Conservation (phyloP, 495 filamentous ascomycete species). For the Podospora sp. region DNA sequence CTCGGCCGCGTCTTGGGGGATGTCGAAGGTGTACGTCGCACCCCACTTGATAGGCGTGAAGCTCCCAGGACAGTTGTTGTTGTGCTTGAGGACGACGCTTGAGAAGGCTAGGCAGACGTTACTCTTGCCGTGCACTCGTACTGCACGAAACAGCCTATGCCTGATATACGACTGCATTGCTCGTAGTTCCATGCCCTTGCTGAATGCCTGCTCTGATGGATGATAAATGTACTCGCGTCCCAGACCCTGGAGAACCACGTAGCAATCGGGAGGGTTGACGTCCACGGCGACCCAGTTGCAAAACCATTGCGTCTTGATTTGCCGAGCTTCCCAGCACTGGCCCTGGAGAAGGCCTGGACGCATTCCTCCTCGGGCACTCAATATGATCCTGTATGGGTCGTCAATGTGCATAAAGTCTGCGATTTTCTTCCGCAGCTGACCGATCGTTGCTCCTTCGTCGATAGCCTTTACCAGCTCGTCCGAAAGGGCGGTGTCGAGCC, state of each 20-base stretch:
- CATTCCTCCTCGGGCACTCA: constrained; percentile 37
- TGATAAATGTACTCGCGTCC: constrained; percentile 41
- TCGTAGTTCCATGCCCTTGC: constrained; percentile 13
- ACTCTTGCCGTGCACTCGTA: constrained; percentile 26
- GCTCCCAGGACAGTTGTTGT: constrained; percentile 23
- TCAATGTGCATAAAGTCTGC: constrained; percentile 23
- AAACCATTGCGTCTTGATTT: constrained; percentile 35
- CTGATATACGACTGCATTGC: constrained; percentile 18
- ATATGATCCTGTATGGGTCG: constrained; percentile 33
- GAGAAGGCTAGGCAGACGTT: constrained; percentile 22
- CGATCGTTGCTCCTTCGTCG: constrained; percentile 30
- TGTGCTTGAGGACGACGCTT: constrained; percentile 30
- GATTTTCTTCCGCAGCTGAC: constrained; percentile 25
- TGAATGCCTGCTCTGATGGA: constrained; percentile 9
- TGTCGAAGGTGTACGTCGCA: constrained; percentile 35
- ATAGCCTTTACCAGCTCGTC: constrained; percentile 24
- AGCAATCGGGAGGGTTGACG: constrained; percentile 23
- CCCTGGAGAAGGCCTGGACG: constrained; percentile 36
- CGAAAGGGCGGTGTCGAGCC: constrained; percentile 12
- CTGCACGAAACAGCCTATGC: constrained; percentile 24
- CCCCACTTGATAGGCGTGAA: constrained; percentile 30
- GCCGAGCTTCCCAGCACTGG: constrained; percentile 35
- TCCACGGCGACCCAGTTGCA: constrained; percentile 40
- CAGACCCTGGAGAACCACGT: constrained; percentile 34
- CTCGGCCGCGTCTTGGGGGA: constrained; percentile 34